These are phyloP conservation scores for Taphrina flavorubra DNA, from an alignment of 1,139 yeast genomes.

Conservation along the genomic window DNA sequence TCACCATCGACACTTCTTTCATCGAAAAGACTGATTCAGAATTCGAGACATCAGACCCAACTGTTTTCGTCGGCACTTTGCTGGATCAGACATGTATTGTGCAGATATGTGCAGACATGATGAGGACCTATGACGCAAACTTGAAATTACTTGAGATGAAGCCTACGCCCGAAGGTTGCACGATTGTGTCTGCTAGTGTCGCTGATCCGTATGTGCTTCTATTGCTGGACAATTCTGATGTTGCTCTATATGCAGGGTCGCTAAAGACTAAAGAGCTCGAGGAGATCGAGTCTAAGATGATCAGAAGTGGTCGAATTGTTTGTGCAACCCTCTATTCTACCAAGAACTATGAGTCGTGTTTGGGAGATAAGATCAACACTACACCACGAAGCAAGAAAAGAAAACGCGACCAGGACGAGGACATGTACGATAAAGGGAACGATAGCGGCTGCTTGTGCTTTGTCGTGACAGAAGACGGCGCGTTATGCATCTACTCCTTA, in stretches of 20 bases:
- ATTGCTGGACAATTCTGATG: conserved; percentile 46
- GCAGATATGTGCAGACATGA: conserved; percentile 73
- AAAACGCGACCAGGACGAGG: conserved; percentile 11
- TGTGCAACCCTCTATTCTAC: conserved; percentile 23
- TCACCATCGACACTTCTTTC: conserved; percentile 71
- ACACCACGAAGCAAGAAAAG: conserved; percentile 4
- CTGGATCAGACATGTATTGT: conserved; percentile 66
- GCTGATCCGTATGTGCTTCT: conserved; percentile 49
- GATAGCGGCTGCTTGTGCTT: conserved; percentile 26
- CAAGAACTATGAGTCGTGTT: not conserved
- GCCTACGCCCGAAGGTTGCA: conserved; percentile 43
- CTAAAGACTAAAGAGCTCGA: conserved; percentile 43
- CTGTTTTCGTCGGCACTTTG: conserved; percentile 70
- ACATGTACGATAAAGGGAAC: not conserved
- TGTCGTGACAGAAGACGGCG: conserved; percentile 22
- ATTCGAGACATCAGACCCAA: conserved; percentile 67
- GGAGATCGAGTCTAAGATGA: conserved; percentile 31
- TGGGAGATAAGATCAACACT: not conserved
- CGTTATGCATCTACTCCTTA: conserved; percentile 41
- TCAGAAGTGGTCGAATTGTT: not conserved
- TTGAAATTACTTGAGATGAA: conserved; percentile 57
- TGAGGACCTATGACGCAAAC: conserved; percentile 68
- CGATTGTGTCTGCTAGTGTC: conserved; percentile 59
- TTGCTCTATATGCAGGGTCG: conserved; percentile 44
- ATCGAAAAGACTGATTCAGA: conserved; percentile 67